A percentile compares a stretch with the other conserved stretches of the same genome.
These are phyloP conservation scores for Lactarius hatsudake DNA, from an alignment of 768 basidiomycete species.

Conservation along the genomic window DNA sequence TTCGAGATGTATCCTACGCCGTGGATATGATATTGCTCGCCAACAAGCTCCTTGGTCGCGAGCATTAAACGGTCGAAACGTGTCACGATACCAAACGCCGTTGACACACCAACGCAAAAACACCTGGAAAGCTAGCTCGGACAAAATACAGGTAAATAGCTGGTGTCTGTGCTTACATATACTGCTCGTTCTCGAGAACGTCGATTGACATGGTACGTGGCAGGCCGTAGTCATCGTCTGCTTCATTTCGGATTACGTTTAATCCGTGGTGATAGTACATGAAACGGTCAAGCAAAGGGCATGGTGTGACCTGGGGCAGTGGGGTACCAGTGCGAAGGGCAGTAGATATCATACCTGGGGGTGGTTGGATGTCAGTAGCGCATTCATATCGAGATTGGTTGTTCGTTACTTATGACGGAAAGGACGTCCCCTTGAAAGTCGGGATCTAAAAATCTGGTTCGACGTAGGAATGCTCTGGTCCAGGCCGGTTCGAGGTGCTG, in stretches of 20 bases:
- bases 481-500: conserved; percentile 73
- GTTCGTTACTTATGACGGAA: conserved; percentile 66
- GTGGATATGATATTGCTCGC: conserved; percentile 84
- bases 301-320: conserved; percentile 84
- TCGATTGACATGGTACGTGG: conserved; percentile 68
- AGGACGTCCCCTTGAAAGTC: conserved; percentile 84
- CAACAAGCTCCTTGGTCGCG: conserved; percentile 81
- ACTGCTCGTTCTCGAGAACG: conserved; percentile 74
- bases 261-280: conserved; percentile 53
- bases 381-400: not conserved
- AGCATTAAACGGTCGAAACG: conserved; percentile 77
- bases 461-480: conserved; percentile 69
- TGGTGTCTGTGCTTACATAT: conserved; percentile 51
- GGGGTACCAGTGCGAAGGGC: conserved; percentile 71
- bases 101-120: conserved; percentile 73
- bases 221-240: conserved; percentile 72
- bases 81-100: conserved; percentile 63
- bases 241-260: conserved; percentile 65
- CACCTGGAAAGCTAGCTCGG: conserved; percentile 38
- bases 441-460: conserved; percentile 72
- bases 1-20: conserved; percentile 46
- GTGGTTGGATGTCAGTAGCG: not conserved
- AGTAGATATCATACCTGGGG: conserved; percentile 69
- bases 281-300: conserved; percentile 53
- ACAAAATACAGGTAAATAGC: not conserved